A percentile compares a stretch with the other conserved stretches of the same genome.
Evolutionary conservation across 306 rosid genomes (phyloP).

Genomic region (Rosa lucieae): DNA sequence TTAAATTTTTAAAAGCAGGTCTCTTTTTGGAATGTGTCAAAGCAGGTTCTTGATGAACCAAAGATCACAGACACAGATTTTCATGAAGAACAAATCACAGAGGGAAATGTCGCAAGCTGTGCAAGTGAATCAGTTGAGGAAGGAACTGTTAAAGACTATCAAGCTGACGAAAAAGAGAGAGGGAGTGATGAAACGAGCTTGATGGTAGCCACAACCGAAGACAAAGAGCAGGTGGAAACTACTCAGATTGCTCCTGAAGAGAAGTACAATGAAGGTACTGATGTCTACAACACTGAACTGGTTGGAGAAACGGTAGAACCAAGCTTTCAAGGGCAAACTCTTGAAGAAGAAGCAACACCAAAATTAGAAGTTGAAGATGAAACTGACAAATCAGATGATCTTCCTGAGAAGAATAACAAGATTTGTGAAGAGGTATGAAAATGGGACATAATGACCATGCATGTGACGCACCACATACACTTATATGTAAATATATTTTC

Average conservation of each 20-base stretch:
- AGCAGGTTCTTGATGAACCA: constrained; percentile 7
- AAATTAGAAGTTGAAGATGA: background rate
- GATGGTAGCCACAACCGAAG: constrained; percentile 4
- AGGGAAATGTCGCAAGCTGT: constrained; percentile 17
- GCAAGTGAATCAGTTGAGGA: constrained; percentile 17
- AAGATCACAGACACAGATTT: constrained; percentile 10
- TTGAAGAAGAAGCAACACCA: background rate
- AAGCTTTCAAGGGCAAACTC: background rate
- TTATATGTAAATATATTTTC: background rate
- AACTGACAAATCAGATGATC: background rate
- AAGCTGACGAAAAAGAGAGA: constrained; percentile 18
- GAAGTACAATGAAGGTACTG: too few relatives aligned
- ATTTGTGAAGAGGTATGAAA: background rate
- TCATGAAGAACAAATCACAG: constrained; percentile 17
- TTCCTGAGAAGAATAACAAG: background rate
- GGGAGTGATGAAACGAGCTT: constrained; percentile 15
- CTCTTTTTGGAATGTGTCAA: too few relatives aligned
- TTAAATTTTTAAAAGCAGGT: too few relatives aligned
- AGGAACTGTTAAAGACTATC: constrained; percentile 21
- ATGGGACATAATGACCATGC: too few relatives aligned
- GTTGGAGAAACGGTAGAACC: background rate
- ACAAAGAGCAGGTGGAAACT: constrained; percentile 1
- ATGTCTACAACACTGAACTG: too few relatives aligned
- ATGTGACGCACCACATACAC: too few relatives aligned
- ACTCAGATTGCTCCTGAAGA: background rate